A percentile compares a stretch with the other conserved stretches of the same genome.
phyloP scores from a whole-genome alignment of 2,329 filamentous ascomycete species.

The Madurella mycetomatis region DNA sequence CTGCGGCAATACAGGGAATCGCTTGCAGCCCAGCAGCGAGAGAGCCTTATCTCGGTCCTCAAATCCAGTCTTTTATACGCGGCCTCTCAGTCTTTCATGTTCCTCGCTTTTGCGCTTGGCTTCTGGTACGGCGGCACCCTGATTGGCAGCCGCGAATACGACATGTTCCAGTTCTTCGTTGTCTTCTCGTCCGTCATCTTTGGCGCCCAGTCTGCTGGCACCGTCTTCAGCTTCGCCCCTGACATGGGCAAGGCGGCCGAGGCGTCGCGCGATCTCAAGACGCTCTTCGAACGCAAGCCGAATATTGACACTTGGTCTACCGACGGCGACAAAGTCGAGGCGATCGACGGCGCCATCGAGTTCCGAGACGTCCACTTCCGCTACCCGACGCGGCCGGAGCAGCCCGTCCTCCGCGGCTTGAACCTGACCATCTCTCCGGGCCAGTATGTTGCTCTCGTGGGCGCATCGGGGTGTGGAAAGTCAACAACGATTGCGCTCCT shows the following conservation, averaged over 20 bases:
- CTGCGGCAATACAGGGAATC: constrained; percentile 64
- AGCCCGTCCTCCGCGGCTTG: constrained; percentile 84
- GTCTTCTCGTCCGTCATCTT: constrained; percentile 87
- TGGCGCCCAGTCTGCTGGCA: constrained; percentile 85
- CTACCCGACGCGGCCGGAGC: constrained; percentile 85
- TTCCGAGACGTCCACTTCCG: constrained; percentile 92
- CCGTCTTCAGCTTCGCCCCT: constrained; percentile 82
- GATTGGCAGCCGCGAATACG: constrained; percentile 66
- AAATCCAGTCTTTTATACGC: constrained; percentile 78
- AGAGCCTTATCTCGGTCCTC: constrained; percentile 67
- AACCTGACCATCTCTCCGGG: constrained; percentile 70
- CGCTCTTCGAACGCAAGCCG: constrained; percentile 77
- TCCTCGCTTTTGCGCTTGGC: constrained; percentile 77
- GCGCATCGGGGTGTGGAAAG: constrained; percentile 92
- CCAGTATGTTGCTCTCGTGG: constrained; percentile 84
- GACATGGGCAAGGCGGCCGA: constrained; percentile 92
- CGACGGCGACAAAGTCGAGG: constrained; percentile 58
- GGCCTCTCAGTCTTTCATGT: constrained; percentile 75
- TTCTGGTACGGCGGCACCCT: constrained; percentile 90
- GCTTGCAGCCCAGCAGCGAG: constrained; percentile 61
- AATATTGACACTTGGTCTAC: constrained; percentile 76
- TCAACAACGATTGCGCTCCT: constrained; percentile 87
- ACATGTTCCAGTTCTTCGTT: constrained; percentile 84
- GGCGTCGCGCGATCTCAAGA: constrained; percentile 74
- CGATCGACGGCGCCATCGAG: constrained; percentile 73